Conservation (phyloP, 306 rosid genomes). For the cucumber (Cucumis sativus) region Cucumber_9930_V3 NC_026657.2:30994001-30994500, state of each 20-base stretch:
- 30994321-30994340: slow-evolving; percentile 95
- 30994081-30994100: slow-evolving; percentile 85
- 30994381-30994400: background rate
- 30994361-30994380: slow-evolving; percentile 70
- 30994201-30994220: slow-evolving; percentile 73
- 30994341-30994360: slow-evolving; percentile 85
- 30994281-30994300: slow-evolving; percentile 65
- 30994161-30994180: slow-evolving; percentile 94
- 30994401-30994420: background rate
- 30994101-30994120: slow-evolving; percentile 92
- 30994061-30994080: slow-evolving; percentile 60
- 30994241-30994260: slow-evolving; percentile 10
- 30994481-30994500: slow-evolving; percentile 35
- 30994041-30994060: slow-evolving; percentile 34
- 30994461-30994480: slow-evolving; percentile 34
- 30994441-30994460: background rate
- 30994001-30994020: background rate
- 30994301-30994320: slow-evolving; percentile 92
- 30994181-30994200: slow-evolving; percentile 81
- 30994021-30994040: slow-evolving; percentile 64
- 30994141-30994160: slow-evolving; percentile 99
- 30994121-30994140: slow-evolving; percentile 89
- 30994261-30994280: slow-evolving; percentile 9
- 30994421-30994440: slow-evolving; percentile 7
- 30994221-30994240: slow-evolving; percentile 23